A percentile compares a stretch with the other conserved stretches of the same genome.
These are phyloP conservation scores for Geotrichum siamense DNA, from an alignment of 1,139 yeast genomes.

Conservation along the genomic window DNA sequence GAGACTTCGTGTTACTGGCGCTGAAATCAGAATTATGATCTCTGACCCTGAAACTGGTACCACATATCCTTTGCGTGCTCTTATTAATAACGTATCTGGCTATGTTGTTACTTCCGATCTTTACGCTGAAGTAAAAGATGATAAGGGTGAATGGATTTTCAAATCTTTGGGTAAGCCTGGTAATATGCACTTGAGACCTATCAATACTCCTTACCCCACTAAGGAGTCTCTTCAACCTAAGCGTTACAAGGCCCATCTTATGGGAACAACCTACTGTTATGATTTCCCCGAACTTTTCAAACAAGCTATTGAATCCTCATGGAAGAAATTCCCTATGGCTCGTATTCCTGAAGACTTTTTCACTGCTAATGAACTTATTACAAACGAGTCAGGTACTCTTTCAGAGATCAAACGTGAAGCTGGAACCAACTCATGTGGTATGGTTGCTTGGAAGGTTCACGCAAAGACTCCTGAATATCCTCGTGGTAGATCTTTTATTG, in stretches of 20 bases:
- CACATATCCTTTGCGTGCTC: slow-evolving; percentile 92
- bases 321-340: slow-evolving; percentile 52
- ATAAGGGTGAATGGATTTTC: slow-evolving; percentile 93
- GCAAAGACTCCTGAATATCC: slow-evolving; percentile 98
- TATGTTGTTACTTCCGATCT: slow-evolving; percentile 93
- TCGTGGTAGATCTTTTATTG: slow-evolving; percentile 83
- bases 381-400: slow-evolving; percentile 62
- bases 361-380: slow-evolving; percentile 70
- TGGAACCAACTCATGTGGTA: slow-evolving; percentile 91
- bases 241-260: slow-evolving; percentile 94
- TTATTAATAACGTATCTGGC: slow-evolving; percentile 93
- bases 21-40: slow-evolving; percentile 93
- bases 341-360: slow-evolving; percentile 76
- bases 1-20: slow-evolving; percentile 94
- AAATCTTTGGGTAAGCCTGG: slow-evolving; percentile 83
- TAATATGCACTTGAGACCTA: slow-evolving; percentile 92
- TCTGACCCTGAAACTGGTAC: slow-evolving; percentile 75
- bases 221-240: slow-evolving; percentile 98
- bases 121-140: slow-evolving; percentile 87
- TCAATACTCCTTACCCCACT: slow-evolving; percentile 93
- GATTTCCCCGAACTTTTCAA: slow-evolving; percentile 98
- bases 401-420: slow-evolving; percentile 92
- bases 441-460: slow-evolving; percentile 90
- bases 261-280: slow-evolving; percentile 97
- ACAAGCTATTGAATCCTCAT: slow-evolving; percentile 77